phyloP scores from a whole-genome alignment of 2,329 filamentous ascomycete genomes.

The Colletotrichum echinochloae region DNA sequence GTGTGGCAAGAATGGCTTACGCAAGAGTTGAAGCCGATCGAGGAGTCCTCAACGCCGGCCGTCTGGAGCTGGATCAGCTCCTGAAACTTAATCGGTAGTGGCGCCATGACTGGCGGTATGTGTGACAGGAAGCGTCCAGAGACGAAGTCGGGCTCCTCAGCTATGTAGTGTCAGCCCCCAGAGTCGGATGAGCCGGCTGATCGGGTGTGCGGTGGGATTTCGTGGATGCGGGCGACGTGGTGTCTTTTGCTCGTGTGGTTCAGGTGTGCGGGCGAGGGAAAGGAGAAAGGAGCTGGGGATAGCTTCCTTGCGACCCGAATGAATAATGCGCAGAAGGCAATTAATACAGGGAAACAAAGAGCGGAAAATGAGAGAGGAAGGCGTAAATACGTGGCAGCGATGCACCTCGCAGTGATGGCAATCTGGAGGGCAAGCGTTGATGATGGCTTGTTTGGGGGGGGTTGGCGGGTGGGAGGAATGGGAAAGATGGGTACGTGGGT shows the following conservation, averaged over 20 bases:
- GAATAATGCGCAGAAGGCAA: slow-evolving; percentile 42
- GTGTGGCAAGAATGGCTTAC: slow-evolving; percentile 59
- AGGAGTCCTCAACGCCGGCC: slow-evolving; percentile 60
- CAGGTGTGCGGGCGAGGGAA: slow-evolving; percentile 7
- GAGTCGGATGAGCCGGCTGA: slow-evolving; percentile 17
- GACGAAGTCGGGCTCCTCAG: slow-evolving; percentile 22
- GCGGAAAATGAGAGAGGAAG: slow-evolving; percentile 29
- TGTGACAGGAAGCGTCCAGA: slow-evolving; percentile 34
- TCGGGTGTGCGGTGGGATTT: slow-evolving; percentile 37
- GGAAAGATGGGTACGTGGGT: slow-evolving; percentile 35
- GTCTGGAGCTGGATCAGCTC: slow-evolving; percentile 81
- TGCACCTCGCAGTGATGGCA: slow-evolving; percentile 42
- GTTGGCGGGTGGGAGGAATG: slow-evolving; percentile 34
- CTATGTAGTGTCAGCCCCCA: slow-evolving; percentile 19
- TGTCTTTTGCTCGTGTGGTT: slow-evolving; percentile 29
- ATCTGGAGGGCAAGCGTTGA: slow-evolving; percentile 42
- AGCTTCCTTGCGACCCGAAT: slow-evolving; percentile 40
- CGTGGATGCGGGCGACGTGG: slow-evolving; percentile 31
- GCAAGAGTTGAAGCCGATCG: slow-evolving; percentile 84
- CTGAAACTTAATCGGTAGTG: slow-evolving; percentile 91
- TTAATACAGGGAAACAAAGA: slow-evolving; percentile 42
- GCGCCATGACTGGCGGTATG: slow-evolving; percentile 63
- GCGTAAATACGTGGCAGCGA: slow-evolving; percentile 25
- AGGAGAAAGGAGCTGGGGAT: slow-evolving; percentile 39
- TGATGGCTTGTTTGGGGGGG: slow-evolving; percentile 39